Conservation (phyloP, 2,329 filamentous ascomycete species). For the Seiridium unicorne region DNA sequence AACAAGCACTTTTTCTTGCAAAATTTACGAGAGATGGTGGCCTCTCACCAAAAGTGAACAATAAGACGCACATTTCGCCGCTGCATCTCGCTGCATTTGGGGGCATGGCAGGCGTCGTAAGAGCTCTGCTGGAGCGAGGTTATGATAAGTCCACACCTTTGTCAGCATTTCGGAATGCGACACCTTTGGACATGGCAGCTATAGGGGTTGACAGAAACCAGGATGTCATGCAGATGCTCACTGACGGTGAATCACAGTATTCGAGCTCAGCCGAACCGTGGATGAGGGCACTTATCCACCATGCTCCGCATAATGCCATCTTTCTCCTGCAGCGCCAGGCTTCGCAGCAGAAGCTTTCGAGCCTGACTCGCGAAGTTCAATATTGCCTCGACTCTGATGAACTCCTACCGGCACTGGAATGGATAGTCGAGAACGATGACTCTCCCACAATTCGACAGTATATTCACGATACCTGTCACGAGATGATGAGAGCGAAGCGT, state of each 20-base stretch:
- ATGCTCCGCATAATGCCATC: background rate
- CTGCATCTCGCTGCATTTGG: conserved; percentile 2
- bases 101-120: conserved; percentile 1
- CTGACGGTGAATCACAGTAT: background rate
- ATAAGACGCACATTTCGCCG: background rate
- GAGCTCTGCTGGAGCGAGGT: background rate
- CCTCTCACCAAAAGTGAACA: background rate
- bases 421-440: background rate
- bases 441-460: too few species aligned
- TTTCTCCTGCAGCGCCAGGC: background rate
- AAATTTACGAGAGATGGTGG: background rate
- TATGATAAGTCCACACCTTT: background rate
- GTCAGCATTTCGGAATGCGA: background rate
- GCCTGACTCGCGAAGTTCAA: background rate
- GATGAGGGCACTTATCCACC: background rate
- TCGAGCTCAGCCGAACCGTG: background rate
- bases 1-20: background rate
- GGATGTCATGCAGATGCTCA: background rate
- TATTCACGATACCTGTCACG: background rate
- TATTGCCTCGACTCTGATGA: background rate
- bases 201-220: background rate
- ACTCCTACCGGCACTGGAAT: background rate
- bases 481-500: background rate
- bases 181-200: background rate
- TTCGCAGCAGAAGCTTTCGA: background rate